These are phyloP conservation scores for Agrocybe praecox DNA, from an alignment of 768 basidiomycete species.

Conservation along the genomic window DNA sequence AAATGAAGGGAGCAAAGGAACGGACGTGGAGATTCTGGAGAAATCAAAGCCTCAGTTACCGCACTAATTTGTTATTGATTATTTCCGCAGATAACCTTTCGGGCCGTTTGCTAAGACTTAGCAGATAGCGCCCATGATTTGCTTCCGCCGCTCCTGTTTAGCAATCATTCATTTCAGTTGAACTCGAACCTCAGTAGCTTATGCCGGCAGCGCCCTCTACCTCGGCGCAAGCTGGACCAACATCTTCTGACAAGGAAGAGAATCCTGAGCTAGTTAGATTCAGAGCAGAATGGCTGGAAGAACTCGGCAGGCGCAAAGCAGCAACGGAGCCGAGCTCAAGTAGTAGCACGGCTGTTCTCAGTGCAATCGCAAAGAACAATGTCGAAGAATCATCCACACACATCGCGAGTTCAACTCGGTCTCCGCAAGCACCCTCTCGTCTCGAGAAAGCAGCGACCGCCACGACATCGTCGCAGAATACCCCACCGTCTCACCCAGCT, in stretches of 20 bases:
- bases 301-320: slow-evolving; percentile 49
- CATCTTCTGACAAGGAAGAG: slow-evolving; percentile 37
- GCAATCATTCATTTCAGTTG: not conserved
- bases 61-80: not conserved
- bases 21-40: slow-evolving; percentile 2
- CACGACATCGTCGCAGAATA: not conserved
- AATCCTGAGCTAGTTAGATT: slow-evolving; percentile 68
- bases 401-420: not conserved
- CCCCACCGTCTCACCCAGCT: slow-evolving; percentile 21
- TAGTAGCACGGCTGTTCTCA: not conserved
- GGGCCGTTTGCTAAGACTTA: slow-evolving; percentile 11
- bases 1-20: not conserved
- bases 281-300: slow-evolving; percentile 73
- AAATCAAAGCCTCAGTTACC: slow-evolving; percentile 11
- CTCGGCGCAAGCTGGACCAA: slow-evolving; percentile 8
- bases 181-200: slow-evolving; percentile 15
- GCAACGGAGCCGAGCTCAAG: not conserved
- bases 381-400: not conserved
- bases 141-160: slow-evolving; percentile 2
- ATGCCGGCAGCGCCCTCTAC: slow-evolving; percentile 19
- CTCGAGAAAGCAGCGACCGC: not conserved
- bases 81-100: not conserved
- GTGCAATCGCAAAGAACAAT: not conserved
- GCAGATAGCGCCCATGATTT: slow-evolving; percentile 16
- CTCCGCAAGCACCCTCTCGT: not conserved